These are phyloP conservation scores for Stellera chamaejasme DNA, from an alignment of 345 rosid genomes.

Conservation along the genomic window DNA sequence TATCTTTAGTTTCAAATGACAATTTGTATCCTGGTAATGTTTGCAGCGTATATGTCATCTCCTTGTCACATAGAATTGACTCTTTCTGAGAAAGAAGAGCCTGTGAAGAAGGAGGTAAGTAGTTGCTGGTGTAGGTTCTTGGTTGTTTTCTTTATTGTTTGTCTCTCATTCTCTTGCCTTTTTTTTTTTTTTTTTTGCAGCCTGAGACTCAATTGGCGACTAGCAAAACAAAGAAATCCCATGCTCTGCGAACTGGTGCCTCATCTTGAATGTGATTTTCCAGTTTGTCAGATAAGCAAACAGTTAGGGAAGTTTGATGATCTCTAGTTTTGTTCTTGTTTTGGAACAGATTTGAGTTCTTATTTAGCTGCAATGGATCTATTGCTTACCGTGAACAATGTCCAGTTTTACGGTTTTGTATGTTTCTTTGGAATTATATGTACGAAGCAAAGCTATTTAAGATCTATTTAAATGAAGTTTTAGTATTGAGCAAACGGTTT, in stretches of 20 bases:
- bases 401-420: neutral
- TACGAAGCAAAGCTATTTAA: too few relatives aligned
- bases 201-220: slow-evolving; percentile 84
- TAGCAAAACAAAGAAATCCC: slow-evolving; percentile 59
- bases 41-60: slow-evolving; percentile 89
- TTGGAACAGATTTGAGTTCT: slow-evolving; percentile 16
- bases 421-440: too few relatives aligned
- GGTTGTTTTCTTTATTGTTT: neutral
- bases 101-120: slow-evolving; percentile 90
- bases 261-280: slow-evolving; percentile 12
- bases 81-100: slow-evolving; percentile 88
- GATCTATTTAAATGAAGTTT: too few relatives aligned
- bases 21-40: neutral
- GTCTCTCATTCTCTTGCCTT: neutral
- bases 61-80: slow-evolving; percentile 93
- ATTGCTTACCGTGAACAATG: slow-evolving; percentile 2
- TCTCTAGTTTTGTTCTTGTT: slow-evolving; percentile 13
- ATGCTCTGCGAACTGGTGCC: slow-evolving; percentile 30
- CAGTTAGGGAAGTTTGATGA: too few relatives aligned
- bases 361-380: slow-evolving; percentile 15
- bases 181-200: slow-evolving; percentile 26
- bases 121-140: neutral
- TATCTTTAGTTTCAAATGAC: neutral
- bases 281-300: neutral
- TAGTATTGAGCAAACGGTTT: too few relatives aligned